Percentiles rank a stretch among this genome's conserved stretches.
Evolutionary conservation across 2,329 filamentous ascomycete species (phyloP).

Genomic region (Penicillium vulpinum): DNA sequence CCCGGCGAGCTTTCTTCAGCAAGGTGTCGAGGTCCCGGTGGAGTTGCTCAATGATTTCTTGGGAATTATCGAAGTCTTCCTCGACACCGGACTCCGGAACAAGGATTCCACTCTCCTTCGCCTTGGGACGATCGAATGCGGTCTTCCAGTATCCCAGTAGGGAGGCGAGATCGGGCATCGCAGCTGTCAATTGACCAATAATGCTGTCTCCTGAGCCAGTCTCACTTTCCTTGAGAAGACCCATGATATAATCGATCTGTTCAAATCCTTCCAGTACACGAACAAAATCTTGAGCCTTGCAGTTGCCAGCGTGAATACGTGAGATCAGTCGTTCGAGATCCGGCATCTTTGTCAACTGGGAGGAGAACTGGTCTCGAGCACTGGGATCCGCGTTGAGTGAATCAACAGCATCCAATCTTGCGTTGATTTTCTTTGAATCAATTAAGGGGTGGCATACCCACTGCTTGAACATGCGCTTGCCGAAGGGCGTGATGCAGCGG

Average conservation of each 20-base stretch:
- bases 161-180: conserved; percentile 80
- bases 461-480: conserved; percentile 91
- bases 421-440: conserved; percentile 84
- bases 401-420: conserved; percentile 90
- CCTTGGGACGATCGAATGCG: conserved; percentile 82
- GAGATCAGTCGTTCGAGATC: conserved; percentile 94
- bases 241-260: conserved; percentile 94
- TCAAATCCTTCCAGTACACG: conserved; percentile 94
- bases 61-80: conserved; percentile 84
- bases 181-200: conserved; percentile 75
- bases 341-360: conserved; percentile 85
- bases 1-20: conserved; percentile 68
- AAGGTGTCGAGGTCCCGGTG: conserved; percentile 70
- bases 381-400: conserved; percentile 80
- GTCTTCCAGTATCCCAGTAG: conserved; percentile 83
- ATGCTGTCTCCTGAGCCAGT: conserved; percentile 65
- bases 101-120: conserved; percentile 75
- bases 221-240: conserved; percentile 70
- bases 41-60: conserved; percentile 73
- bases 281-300: conserved; percentile 87
- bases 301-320: conserved; percentile 87
- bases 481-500: conserved; percentile 92
- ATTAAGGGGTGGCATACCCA: conserved; percentile 97
- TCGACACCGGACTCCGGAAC: conserved; percentile 86
- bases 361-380: conserved; percentile 82